Evolutionary conservation across 163 green algal genomes (phyloP), one percentile per base, ranked within the genome.

Genomic region (Chlamydomonas reinhardtii): DNA sequence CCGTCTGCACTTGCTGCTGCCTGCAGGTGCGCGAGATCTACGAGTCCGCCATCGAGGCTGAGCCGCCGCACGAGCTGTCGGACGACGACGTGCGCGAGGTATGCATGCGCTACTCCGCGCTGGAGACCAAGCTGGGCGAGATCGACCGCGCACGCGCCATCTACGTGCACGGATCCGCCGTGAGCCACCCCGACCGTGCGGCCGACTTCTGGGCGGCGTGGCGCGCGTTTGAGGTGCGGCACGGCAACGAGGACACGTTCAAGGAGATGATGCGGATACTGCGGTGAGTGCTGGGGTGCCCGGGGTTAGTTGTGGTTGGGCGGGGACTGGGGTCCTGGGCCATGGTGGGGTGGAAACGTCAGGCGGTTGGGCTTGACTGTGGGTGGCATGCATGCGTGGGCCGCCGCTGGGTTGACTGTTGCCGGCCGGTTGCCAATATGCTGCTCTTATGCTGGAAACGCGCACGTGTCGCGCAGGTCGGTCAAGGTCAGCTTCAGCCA

Each of bases 211-310:
- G 97, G 97, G 83, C 91, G 4, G 92, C 94, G 64, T 99, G 97
- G 97, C 97, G 98, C 84, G 89, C 86, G 37, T 92, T 92, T 74
- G 90, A 93, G 88, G 82, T 87, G 43, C 74, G 29, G 62, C 93
- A 98, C 83, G 97, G 96, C 74, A 98, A 98, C 85, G 96, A 99
- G 90, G 96, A 98, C 92, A 99, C 97, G 19, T 99, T 98, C 90
- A 89, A 94, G 64, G 98, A 99, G 89, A 99, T 99, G 98, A 94
- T 99, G 89, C 95, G 98, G 37, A 98, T 99, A 88, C 98, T 98
- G 91, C 92, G 98, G 81, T 97, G 90, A 31, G 54, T 69, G 54
- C 69, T 24, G 43, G 32, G 20, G 11, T 72, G 74, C 6, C 11
- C 35, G 15, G 69, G 29, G 73, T 32, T 5, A n/a, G n/a, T n/a